Conservation (phyloP, 1,284 basidiomycete genomes). For the Stygiomarasmius scandens region DNA sequence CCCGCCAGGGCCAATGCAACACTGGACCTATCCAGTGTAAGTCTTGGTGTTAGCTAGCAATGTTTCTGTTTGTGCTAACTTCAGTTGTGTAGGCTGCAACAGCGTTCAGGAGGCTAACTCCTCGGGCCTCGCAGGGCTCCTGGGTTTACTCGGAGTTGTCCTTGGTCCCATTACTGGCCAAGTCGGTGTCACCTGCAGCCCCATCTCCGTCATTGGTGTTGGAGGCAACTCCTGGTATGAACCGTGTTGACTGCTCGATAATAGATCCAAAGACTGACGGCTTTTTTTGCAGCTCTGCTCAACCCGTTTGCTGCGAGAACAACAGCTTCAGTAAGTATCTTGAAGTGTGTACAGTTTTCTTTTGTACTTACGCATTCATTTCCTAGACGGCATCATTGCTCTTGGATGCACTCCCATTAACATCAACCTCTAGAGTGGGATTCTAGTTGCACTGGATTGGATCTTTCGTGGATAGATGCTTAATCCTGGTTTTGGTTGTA, state of each 20-base stretch:
- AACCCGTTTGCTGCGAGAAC: slow-evolving; percentile 48
- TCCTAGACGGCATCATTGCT: slow-evolving; percentile 19
- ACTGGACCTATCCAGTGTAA: slow-evolving; percentile 15
- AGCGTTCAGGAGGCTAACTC: slow-evolving; percentile 2
- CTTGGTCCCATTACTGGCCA: slow-evolving; percentile 15
- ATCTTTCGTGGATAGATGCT: no score
- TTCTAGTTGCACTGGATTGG: no score
- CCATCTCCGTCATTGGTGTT: slow-evolving; percentile 5
- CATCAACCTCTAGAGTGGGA: slow-evolving; percentile 1
- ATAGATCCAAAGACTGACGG: background rate
- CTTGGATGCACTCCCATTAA: slow-evolving; percentile 21
- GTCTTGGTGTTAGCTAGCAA: background rate
- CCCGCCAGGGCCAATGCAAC: slow-evolving; percentile 16
- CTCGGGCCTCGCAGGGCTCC: background rate
- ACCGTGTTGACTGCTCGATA: background rate
- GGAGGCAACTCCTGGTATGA: slow-evolving; percentile 12
- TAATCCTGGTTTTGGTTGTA: no score
- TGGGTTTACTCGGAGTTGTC: slow-evolving; percentile 17
- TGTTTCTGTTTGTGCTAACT: no score
- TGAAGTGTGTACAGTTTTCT: background rate
- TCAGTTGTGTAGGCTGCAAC: slow-evolving; percentile 14
- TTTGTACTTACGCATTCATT: no score
- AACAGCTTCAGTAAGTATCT: slow-evolving; percentile 30
- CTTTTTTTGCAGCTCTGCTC: slow-evolving; percentile 29
- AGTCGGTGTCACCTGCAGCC: slow-evolving; percentile 5